phyloP scores from a whole-genome alignment of 768 basidiomycete genomes.

The Favolaschia claudopus region DNA sequence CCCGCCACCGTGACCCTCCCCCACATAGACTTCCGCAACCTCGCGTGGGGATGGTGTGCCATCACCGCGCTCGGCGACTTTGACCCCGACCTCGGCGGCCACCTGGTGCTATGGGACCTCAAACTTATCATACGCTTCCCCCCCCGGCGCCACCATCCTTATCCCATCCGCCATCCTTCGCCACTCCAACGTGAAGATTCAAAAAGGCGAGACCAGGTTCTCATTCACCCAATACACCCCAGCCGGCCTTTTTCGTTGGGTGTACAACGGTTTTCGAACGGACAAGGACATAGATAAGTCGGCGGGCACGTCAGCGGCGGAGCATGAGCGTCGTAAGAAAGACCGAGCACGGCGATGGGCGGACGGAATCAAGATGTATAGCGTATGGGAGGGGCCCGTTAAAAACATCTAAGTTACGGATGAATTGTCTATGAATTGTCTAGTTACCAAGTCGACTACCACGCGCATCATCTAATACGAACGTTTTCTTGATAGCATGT shows the following conservation, averaged over 20 bases:
- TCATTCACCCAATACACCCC: slow-evolving; percentile 23
- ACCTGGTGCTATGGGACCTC: no score
- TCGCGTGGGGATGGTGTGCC: slow-evolving; percentile 6
- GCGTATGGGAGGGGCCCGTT: background rate
- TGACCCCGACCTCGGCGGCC: background rate
- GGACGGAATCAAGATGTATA: background rate
- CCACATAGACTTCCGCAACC: slow-evolving; percentile 1
- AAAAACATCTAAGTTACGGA: no score
- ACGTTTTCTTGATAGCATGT: no score
- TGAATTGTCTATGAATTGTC: no score
- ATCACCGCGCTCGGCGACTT: background rate
- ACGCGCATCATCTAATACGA: no score
- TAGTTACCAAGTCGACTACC: no score
- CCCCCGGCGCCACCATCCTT: no score
- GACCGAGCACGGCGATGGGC: background rate
- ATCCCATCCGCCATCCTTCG: background rate
- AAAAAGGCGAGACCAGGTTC: background rate
- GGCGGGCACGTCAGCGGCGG: background rate
- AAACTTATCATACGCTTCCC: no score
- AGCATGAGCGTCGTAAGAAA: background rate
- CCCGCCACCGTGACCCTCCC: background rate
- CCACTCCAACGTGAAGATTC: slow-evolving; percentile 20
- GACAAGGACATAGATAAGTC: background rate
- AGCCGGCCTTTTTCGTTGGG: slow-evolving; percentile 14
- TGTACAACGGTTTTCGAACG: slow-evolving; percentile 18